phyloP scores from a whole-genome alignment of 2,329 filamentous ascomycete genomes.

The Cryphonectria carpinicola region DNA sequence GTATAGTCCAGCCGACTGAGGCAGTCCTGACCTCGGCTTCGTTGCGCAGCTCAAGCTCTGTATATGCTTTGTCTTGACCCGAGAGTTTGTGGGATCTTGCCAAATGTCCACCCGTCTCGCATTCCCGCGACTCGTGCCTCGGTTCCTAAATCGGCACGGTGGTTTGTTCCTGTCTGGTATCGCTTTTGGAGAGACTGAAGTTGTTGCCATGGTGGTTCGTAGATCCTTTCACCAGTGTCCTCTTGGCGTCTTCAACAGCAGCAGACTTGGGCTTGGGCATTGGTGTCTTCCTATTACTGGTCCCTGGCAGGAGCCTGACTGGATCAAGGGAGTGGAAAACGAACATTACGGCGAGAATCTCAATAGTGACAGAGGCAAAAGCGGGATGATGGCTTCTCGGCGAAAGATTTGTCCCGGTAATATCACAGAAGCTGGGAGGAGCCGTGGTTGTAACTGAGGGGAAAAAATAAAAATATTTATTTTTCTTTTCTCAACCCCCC shows the following conservation, averaged over 20 bases:
- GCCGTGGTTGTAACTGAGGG: neutral
- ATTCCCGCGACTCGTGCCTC: neutral
- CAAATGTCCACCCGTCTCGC: neutral
- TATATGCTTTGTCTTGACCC: no score
- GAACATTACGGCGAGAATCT: constrained; percentile 14
- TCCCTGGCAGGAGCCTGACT: constrained; percentile 10
- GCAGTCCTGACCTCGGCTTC: neutral
- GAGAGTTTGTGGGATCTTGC: no score
- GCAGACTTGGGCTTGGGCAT: constrained; percentile 8
- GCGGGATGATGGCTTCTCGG: neutral
- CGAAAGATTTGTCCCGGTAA: no score
- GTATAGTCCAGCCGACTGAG: neutral
- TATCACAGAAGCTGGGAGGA: no score
- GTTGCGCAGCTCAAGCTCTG: neutral
- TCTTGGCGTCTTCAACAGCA: constrained; percentile 1
- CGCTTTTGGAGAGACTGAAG: neutral
- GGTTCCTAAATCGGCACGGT: neutral
- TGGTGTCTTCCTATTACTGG: neutral
- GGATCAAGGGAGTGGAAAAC: constrained; percentile 25
- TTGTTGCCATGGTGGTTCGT: neutral
- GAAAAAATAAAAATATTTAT: neutral
- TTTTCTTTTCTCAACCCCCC: no score
- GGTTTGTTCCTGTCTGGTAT: neutral
- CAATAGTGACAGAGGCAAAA: neutral
- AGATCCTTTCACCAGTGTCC: neutral